These are phyloP conservation scores for Eruca vesicaria DNA, from an alignment of 441 rosid genomes.

Conservation along the genomic window DNA sequence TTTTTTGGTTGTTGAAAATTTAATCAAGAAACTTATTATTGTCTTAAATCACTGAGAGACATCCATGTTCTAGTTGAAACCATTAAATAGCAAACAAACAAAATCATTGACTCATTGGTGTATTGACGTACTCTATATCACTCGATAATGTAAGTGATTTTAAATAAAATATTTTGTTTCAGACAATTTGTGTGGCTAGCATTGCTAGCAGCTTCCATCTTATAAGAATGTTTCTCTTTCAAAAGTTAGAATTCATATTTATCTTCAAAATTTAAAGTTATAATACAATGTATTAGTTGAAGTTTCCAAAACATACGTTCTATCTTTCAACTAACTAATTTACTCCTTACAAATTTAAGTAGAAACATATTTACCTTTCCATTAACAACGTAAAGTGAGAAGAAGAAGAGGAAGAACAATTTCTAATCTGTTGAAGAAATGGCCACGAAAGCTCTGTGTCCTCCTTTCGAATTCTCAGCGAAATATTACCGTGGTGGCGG, in stretches of 20 bases:
- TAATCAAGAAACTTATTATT: background rate
- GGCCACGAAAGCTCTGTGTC: conserved; percentile 42
- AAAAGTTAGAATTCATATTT: background rate
- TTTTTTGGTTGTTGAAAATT: background rate
- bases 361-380: conserved; percentile 2
- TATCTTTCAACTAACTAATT: no score
- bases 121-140: background rate
- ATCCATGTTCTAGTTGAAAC: background rate
- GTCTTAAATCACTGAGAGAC: background rate
- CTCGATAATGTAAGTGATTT: background rate
- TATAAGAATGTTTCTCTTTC: background rate
- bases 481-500: conserved; percentile 50
- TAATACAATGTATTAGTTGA: background rate
- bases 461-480: conserved; percentile 71
- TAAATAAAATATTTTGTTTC: background rate
- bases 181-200: background rate
- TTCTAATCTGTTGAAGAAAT: conserved; percentile 11
- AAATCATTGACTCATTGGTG: background rate
- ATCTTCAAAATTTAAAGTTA: background rate
- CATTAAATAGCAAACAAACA: background rate
- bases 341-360: no score
- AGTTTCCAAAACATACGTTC: background rate
- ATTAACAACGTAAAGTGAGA: background rate
- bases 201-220: background rate
- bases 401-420: background rate